phyloP scores from a whole-genome alignment of 2,329 filamentous ascomycete species.

The Drechslerella dactyloides region DNA sequence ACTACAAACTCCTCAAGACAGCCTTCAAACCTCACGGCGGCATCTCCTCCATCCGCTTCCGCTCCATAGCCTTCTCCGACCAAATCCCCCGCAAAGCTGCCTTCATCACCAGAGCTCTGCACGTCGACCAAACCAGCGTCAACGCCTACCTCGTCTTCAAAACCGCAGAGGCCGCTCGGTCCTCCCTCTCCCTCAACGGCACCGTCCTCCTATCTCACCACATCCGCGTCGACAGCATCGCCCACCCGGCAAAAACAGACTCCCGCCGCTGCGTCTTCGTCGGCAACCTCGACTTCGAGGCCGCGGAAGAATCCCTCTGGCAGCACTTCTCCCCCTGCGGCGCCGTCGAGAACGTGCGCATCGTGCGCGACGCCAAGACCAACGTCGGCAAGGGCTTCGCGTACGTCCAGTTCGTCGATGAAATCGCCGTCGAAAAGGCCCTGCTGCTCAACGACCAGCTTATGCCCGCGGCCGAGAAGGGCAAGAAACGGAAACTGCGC shows the following conservation, averaged over 20 bases:
- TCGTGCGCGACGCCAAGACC: conserved; percentile 86
- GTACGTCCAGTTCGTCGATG: conserved; percentile 94
- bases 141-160: conserved; percentile 95
- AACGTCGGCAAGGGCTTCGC: conserved; percentile 96
- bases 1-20: conserved; percentile 58
- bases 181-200: conserved; percentile 82
- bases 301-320: conserved; percentile 95
- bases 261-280: conserved; percentile 93
- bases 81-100: conserved; percentile 91
- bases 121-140: conserved; percentile 90
- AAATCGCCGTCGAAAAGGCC: conserved; percentile 87
- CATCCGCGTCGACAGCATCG: conserved; percentile 86
- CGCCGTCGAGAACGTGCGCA: conserved; percentile 88
- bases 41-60: conserved; percentile 90
- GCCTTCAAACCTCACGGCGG: conserved; percentile 57
- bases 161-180: conserved; percentile 74
- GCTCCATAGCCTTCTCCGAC: conserved; percentile 84
- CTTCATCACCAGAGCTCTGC: conserved; percentile 86
- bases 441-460: conserved; percentile 87
- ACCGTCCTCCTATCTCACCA: conserved; percentile 83
- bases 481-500: conserved; percentile 69
- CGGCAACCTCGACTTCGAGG: conserved; percentile 93
- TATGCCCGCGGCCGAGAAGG: conserved; percentile 61
- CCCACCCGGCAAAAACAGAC: conserved; percentile 81
- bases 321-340: conserved; percentile 77